Base-by-base conservation (phyloP, 371 early-diverging fungal genomes). In the Mortierella sp. region DNA sequence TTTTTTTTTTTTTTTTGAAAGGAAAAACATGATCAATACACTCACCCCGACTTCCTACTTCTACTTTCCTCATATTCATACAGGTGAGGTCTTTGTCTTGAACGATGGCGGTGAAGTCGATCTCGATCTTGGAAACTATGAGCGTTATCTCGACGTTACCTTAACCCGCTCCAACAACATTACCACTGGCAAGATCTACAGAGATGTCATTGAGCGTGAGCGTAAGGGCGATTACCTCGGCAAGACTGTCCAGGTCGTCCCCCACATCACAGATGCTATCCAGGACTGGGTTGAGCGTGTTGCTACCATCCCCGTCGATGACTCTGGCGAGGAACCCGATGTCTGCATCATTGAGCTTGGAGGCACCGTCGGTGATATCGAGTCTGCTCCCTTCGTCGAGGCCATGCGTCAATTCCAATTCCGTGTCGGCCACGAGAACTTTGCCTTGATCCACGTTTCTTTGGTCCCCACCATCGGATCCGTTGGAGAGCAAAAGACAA, bases 41-140 rank as follows among this genome's bases (percentile, higher is more conserved):
- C 10, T 22, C 16, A n/a, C 18, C 28, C 20, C 10, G 18, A 54
- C 54, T 45, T 24, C 24, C 26, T 37, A 3, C 47, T 26, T 61
- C 39, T 14, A 22, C 59, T 39, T 28, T 62, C 9, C 9, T 35
- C 26, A 62, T 14, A 20, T 8, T 39, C 63, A 66, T 61, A 22
- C 70, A 95, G 95, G 97, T 77, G 99, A 99, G 81, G 99, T 99
- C 22, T 99, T 97, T 88, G 99, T 99, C 18, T 90, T 99, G 67
- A 94, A 98, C 75, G 99, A 99, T 85, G 99, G 99, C 66, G 98
- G 98, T 75, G 99, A 99, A 87, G 99, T 99, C 49, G 99, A 99
- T 87, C 91, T 99, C 58, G 99, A 99, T 87, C 90, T 99, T 45
- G 99, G 99, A 63, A 98, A 98, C 90, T 99, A 99, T 87, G 99